Base-by-base conservation (phyloP, 169 alveolate species). In the Cryptosporidium meleagridis region DNA sequence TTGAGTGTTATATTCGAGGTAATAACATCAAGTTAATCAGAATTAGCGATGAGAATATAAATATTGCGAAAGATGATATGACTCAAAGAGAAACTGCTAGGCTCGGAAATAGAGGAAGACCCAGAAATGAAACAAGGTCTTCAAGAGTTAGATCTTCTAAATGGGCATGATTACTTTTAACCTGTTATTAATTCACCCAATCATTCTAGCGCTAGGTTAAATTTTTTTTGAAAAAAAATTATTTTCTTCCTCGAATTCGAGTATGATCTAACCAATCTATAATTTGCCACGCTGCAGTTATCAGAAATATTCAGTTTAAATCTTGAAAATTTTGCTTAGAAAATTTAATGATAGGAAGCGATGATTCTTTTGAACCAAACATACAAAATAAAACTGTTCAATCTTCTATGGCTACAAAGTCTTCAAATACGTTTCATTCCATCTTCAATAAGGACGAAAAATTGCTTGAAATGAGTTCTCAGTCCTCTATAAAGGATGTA, bases 1-100 rank as follows among this genome's bases (percentile, higher is more conserved):
- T 91, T 14, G 97, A 95, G 41, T 95, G 97, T 75, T 95, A 91
- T 65, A 93, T 95, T 37, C 93, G 97, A 44, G 97, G 97, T 21
- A 95, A 94, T 91, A 95, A 93, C 59, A 94, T 95, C 70, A 95
- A 95, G 85, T 95, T 94, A 55, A 92, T 95, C 70, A 92, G 97
- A 59, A 92, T 95, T 14, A 95, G 93, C 69, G 96, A 95, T 44
- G 94, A 95, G 68, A 96, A 93, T 33, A 92, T 94, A 44, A 92
- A 84, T 26, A 85, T 93, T 5, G 97, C 96, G 26, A 87, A 92
- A 69, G 96, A 94, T 59, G 97, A 95, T 85, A 65, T 61, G 75
- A n/a, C 33, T 8, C 73, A 80, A 18, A 80, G 89, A 67, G 89
- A 80, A 29, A 10, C 80, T 18, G 18, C 41, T 41, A 80, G 89